These are phyloP conservation scores for Nitzschia sp. DNA, from an alignment of 108 stramenopile species.

Conservation along the genomic window DNA sequence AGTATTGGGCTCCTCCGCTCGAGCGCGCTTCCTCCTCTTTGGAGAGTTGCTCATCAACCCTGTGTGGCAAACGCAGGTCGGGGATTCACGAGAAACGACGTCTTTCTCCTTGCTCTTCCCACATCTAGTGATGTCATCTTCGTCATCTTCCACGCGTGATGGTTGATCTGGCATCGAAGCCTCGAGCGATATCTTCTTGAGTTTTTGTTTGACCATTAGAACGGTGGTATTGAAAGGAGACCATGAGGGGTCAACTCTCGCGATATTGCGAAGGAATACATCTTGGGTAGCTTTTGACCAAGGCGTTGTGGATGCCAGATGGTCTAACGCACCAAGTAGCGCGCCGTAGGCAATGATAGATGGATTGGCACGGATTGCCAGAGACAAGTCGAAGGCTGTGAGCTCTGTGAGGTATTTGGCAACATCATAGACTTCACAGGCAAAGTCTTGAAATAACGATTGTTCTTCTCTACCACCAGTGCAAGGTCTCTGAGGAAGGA, in stretches of 20 bases:
- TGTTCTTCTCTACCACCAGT: neutral
- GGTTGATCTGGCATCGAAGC: no score
- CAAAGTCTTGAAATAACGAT: neutral
- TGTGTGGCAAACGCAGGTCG: no score
- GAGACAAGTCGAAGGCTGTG: constrained; percentile 39
- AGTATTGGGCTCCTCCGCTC: neutral
- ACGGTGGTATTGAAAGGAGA: neutral
- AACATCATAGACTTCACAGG: constrained; percentile 30
- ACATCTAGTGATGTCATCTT: no score
- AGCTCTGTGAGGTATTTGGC: constrained; percentile 60
- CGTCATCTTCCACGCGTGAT: no score
- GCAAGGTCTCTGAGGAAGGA: constrained; percentile 36
- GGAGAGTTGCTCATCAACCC: no score
- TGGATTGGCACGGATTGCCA: constrained; percentile 36
- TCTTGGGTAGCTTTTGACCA: constrained; percentile 2
- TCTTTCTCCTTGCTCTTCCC: no score
- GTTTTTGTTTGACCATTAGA: no score
- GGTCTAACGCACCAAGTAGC: constrained; percentile 61
- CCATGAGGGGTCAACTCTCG: neutral
- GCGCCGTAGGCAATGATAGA: constrained; percentile 63
- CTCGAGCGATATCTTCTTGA: no score
- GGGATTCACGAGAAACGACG: no score
- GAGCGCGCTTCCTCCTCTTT: neutral
- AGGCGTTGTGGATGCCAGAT: constrained; percentile 9
- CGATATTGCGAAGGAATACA: constrained; percentile 7